Conservation (phyloP, 306 rosid species). For the Chamaecrista fasciculata region DNA sequence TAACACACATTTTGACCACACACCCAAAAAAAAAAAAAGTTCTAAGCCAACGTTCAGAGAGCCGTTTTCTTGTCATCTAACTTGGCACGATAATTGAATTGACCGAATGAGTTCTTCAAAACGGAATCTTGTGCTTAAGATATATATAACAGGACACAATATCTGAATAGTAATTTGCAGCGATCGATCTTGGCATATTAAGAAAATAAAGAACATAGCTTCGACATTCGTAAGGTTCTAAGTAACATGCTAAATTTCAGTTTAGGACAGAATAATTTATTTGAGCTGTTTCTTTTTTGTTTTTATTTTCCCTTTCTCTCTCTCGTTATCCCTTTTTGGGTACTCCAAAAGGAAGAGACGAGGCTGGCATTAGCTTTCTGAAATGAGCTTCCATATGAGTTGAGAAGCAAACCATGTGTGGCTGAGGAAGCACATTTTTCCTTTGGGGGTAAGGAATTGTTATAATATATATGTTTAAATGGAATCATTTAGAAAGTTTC, state of each 20-base stretch:
- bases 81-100: not conserved
- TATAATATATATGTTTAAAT: too few species aligned
- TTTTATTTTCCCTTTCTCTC: too few species aligned
- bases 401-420: slow-evolving; percentile 31
- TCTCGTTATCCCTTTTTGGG: not conserved
- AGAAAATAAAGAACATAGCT: not conserved
- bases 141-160: not conserved
- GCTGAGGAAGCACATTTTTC: not conserved
- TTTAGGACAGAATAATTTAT: not conserved
- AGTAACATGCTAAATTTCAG: not conserved
- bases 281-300: not conserved
- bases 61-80: not conserved
- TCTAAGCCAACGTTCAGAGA: not conserved
- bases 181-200: not conserved
- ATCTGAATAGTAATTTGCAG: not conserved
- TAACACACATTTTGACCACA: too few species aligned
- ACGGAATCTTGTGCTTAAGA: not conserved
- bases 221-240: not conserved
- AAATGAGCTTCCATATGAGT: not conserved
- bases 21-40: not conserved
- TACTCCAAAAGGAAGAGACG: not conserved
- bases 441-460: slow-evolving; percentile 22
- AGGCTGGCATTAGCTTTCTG: not conserved
- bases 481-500: too few species aligned
- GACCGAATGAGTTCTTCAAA: not conserved